These are phyloP conservation scores for Saccharum spontaneum DNA, from an alignment of 176 grass and related monocot genomes.

Conservation along the genomic window DNA sequence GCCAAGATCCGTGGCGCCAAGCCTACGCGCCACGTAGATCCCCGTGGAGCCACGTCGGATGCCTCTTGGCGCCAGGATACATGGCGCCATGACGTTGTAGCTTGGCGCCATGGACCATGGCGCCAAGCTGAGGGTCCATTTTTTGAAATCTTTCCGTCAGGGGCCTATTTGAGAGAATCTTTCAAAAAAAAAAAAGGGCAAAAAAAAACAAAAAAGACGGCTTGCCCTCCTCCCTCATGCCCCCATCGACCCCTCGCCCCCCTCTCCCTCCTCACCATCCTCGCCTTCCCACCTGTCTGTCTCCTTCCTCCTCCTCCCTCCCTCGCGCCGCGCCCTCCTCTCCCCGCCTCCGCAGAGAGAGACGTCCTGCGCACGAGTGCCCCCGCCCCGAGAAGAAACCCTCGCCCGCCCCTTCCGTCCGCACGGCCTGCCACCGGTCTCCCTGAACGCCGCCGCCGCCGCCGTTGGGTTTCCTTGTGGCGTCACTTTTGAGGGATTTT, in stretches of 20 bases:
- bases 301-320: slow-evolving; percentile 6
- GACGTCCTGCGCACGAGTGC: background rate
- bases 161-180: no score
- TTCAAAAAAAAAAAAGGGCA: no score
- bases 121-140: no score
- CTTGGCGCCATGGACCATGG: no score
- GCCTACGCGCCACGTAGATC: no score
- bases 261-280: background rate
- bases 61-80: no score
- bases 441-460: background rate
- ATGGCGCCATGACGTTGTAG: no score
- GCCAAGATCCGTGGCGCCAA: no score
- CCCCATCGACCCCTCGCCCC: background rate
- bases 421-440: slow-evolving; percentile 8
- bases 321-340: background rate
- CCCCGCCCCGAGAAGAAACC: background rate
- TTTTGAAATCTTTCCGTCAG: no score
- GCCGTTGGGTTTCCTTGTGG: background rate
- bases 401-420: background rate
- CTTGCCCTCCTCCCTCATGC: no score
- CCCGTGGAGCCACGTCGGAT: no score
- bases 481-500: background rate
- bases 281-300: slow-evolving; percentile 30
- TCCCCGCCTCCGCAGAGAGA: background rate
- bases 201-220: no score